These are phyloP conservation scores for Fagopyrum esculentum DNA, from an alignment of 148 eudicot genomes.

Conservation along the genomic window DNA sequence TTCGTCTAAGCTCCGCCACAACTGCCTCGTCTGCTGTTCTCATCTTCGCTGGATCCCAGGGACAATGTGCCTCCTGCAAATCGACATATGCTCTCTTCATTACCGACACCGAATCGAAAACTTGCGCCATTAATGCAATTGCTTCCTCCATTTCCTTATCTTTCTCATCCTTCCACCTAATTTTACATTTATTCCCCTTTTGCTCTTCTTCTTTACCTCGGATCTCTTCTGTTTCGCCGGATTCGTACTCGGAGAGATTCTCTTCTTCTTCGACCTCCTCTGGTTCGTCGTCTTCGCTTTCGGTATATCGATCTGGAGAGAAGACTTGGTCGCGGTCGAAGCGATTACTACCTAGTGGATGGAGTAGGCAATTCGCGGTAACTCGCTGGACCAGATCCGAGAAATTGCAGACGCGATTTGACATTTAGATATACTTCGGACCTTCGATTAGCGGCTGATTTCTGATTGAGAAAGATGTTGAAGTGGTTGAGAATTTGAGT, in stretches of 20 bases:
- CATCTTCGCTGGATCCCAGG: slow-evolving; percentile 88
- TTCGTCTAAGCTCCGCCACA: slow-evolving; percentile 68
- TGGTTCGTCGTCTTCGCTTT: slow-evolving; percentile 14
- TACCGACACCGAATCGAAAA: slow-evolving; percentile 60
- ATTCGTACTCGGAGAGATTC: slow-evolving; percentile 1
- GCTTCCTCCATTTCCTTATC: slow-evolving; percentile 18
- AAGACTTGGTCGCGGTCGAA: slow-evolving; percentile 22
- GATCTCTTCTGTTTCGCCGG: slow-evolving; percentile 20
- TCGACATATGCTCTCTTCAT: slow-evolving; percentile 71
- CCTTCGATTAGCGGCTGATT: neutral
- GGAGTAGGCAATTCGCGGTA: slow-evolving; percentile 77
- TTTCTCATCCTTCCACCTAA: neutral
- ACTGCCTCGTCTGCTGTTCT: slow-evolving; percentile 76
- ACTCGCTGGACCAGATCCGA: slow-evolving; percentile 98
- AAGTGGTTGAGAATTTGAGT: neutral
- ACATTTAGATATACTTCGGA: neutral
- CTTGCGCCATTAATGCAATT: slow-evolving; percentile 43
- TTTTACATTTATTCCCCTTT: slow-evolving; percentile 11
- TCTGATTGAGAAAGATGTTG: neutral
- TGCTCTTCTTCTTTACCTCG: slow-evolving; percentile 7
- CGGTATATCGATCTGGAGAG: slow-evolving; percentile 24
- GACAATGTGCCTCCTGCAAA: slow-evolving; percentile 75
- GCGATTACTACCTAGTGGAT: slow-evolving; percentile 56
- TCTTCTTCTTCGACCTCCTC: slow-evolving; percentile 16
- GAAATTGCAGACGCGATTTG: slow-evolving; percentile 54